A percentile compares a stretch with the other conserved stretches of the same genome.
phyloP scores from a whole-genome alignment of 1,284 basidiomycete genomes.

The Cutaneotrichosporon cavernicola region DNA sequence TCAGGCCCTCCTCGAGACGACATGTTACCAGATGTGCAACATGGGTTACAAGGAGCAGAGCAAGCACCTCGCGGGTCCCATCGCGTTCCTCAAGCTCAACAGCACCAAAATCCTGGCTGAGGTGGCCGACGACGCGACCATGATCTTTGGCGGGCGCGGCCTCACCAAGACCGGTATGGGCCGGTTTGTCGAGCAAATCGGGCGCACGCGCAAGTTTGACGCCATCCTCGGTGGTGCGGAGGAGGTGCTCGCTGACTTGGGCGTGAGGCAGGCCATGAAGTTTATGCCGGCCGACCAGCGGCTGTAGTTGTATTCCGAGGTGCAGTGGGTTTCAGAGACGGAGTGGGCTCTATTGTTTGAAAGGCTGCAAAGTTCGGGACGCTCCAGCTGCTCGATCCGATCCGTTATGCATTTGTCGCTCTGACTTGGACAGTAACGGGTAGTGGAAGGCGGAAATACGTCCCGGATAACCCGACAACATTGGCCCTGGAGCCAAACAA shows the following conservation, averaged over 20 bases:
- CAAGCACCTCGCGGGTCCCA: constrained; percentile 50
- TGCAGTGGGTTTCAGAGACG: not conserved
- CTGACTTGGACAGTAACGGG: no score
- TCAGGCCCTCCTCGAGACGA: constrained; percentile 83
- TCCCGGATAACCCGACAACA: no score
- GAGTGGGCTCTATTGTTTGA: no score
- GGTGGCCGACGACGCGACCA: constrained; percentile 57
- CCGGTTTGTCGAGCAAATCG: constrained; percentile 56
- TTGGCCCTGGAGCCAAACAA: no score
- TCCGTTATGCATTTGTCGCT: no score
- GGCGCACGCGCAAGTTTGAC: constrained; percentile 75
- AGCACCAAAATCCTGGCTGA: constrained; percentile 48
- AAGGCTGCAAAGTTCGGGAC: no score
- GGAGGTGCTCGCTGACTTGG: constrained; percentile 58
- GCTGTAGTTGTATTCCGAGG: constrained; percentile 15
- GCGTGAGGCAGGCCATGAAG: constrained; percentile 55
- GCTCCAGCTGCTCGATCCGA: no score
- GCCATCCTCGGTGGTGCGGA: constrained; percentile 61
- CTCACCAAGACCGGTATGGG: constrained; percentile 56
- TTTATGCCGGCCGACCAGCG: constrained; percentile 27
- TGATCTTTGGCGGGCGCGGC: constrained; percentile 50
- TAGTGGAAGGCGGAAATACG: no score
- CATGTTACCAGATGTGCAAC: constrained; percentile 89
- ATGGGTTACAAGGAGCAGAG: constrained; percentile 72
- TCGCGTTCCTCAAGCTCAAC: constrained; percentile 63